Percentiles rank a stretch among this genome's conserved stretches.
These are phyloP conservation scores for Yarrowia galli DNA, from an alignment of 1,139 yeast genomes.

Conservation along the genomic window DNA sequence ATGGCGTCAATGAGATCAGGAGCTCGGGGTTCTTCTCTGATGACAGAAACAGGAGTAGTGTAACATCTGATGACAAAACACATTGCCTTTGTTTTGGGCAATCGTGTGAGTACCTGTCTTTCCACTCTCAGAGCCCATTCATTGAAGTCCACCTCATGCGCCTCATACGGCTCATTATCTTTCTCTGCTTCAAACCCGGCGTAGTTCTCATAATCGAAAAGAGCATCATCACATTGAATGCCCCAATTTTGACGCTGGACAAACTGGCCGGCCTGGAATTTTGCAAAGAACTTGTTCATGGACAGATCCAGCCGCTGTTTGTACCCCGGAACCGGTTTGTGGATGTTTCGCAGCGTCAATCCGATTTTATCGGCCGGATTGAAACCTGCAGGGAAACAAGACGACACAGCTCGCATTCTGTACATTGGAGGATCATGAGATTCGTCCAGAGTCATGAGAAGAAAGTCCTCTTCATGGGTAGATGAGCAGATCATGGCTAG, in stretches of 20 bases:
- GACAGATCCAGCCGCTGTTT: slow-evolving; percentile 60
- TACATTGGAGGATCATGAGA: slow-evolving; percentile 60
- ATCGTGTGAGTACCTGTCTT: slow-evolving; percentile 65
- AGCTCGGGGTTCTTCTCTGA: slow-evolving; percentile 54
- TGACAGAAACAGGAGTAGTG: slow-evolving; percentile 61
- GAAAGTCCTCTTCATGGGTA: slow-evolving; percentile 68
- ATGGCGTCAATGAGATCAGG: slow-evolving; percentile 64
- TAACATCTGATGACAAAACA: slow-evolving; percentile 72
- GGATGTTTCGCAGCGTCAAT: slow-evolving; percentile 54
- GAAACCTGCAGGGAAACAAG: slow-evolving; percentile 80
- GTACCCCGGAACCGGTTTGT: slow-evolving; percentile 72
- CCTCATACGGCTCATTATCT: slow-evolving; percentile 51
- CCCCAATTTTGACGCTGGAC: slow-evolving; percentile 70
- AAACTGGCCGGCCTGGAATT: slow-evolving; percentile 60
- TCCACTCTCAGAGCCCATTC: slow-evolving; percentile 67
- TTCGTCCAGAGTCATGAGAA: slow-evolving; percentile 63
- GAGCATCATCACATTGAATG: slow-evolving; percentile 57
- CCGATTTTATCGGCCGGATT: slow-evolving; percentile 64
- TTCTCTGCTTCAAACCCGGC: slow-evolving; percentile 40
- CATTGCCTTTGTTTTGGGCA: slow-evolving; percentile 62
- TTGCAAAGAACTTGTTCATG: slow-evolving; percentile 67
- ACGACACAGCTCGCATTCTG: slow-evolving; percentile 66
- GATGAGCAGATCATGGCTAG: slow-evolving; percentile 11
- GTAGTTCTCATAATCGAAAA: slow-evolving; percentile 28
- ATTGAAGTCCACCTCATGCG: slow-evolving; percentile 57